phyloP scores from a whole-genome alignment of 352 stramenopile genomes.

The Thalassiosira sp. region DNA sequence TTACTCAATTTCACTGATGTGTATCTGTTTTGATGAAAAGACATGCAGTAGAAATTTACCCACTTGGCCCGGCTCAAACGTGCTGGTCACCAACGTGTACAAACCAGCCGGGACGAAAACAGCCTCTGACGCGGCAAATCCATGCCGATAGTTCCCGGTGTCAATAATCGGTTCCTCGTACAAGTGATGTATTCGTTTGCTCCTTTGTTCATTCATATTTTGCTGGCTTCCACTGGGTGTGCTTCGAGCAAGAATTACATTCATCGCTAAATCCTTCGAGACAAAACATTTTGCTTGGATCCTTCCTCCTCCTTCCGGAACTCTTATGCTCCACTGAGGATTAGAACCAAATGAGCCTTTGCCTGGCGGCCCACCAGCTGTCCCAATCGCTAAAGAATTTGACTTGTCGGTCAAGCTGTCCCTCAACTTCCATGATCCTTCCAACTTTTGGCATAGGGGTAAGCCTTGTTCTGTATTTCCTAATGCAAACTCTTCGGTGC shows the following conservation, averaged over 20 bases:
- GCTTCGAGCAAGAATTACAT: conserved; percentile 50
- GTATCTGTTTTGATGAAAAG: conserved; percentile 30
- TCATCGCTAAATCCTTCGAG: conserved; percentile 48
- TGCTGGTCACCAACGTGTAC: conserved; percentile 63
- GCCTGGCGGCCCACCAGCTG: conserved; percentile 53
- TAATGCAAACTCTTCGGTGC: conserved; percentile 70
- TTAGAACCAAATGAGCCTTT: conserved; percentile 60
- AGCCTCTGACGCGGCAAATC: conserved; percentile 58
- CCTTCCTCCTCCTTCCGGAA: conserved; percentile 24
- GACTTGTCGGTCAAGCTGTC: background rate
- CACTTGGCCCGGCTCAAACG: conserved; percentile 50
- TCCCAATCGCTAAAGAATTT: conserved; percentile 15
- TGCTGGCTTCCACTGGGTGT: background rate
- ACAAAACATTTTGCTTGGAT: conserved; percentile 62
- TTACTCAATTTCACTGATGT: conserved; percentile 28
- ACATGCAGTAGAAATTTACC: conserved; percentile 45
- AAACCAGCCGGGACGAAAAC: conserved; percentile 39
- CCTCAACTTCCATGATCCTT: conserved; percentile 48
- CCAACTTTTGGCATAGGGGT: conserved; percentile 18
- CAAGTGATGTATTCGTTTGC: conserved; percentile 38
- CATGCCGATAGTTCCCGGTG: conserved; percentile 66
- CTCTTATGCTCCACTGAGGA: conserved; percentile 56
- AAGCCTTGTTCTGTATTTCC: conserved; percentile 47
- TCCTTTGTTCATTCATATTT: conserved; percentile 6
- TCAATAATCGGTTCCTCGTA: conserved; percentile 58